Percentiles rank a stretch among this genome's conserved stretches.
Conservation (phyloP, 257 asterid species). For the Voacanga thouarsii region DNA sequence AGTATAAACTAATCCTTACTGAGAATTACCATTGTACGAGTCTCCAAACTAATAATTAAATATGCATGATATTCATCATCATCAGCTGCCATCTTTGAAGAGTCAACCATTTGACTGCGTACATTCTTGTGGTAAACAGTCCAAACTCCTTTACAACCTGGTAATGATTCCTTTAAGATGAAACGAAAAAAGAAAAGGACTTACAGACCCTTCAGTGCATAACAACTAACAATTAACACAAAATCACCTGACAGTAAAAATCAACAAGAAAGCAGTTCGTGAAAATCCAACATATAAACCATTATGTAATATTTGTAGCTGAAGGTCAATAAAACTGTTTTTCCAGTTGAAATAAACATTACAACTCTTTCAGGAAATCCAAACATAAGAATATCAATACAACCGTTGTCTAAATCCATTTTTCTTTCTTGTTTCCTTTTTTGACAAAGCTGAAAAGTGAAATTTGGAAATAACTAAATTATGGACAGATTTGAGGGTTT, state of each 20-base stretch:
- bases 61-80: constrained; percentile 98
- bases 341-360: neutral
- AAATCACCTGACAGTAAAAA: too few species aligned
- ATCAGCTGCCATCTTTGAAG: constrained; percentile 65
- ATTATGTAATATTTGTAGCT: neutral
- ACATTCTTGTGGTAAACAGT: constrained; percentile 91
- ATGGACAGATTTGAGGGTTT: neutral
- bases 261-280: neutral
- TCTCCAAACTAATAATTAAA: constrained; percentile 89
- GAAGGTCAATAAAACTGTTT: neutral
- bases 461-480: neutral
- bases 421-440: neutral
- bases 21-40: constrained; percentile 80
- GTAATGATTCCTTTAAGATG: constrained; percentile 71
- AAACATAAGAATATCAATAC: neutral
- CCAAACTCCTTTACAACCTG: constrained; percentile 98
- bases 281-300: neutral
- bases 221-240: neutral
- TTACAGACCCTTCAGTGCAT: constrained; percentile 3
- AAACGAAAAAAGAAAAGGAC: neutral
- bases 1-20: neutral
- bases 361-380: neutral
- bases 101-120: constrained; percentile 52
- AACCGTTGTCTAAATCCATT: neutral
- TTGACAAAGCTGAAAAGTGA: neutral